Evolutionary conservation across 306 rosid genomes (phyloP).

Genomic region (Corylus americana): DNA sequence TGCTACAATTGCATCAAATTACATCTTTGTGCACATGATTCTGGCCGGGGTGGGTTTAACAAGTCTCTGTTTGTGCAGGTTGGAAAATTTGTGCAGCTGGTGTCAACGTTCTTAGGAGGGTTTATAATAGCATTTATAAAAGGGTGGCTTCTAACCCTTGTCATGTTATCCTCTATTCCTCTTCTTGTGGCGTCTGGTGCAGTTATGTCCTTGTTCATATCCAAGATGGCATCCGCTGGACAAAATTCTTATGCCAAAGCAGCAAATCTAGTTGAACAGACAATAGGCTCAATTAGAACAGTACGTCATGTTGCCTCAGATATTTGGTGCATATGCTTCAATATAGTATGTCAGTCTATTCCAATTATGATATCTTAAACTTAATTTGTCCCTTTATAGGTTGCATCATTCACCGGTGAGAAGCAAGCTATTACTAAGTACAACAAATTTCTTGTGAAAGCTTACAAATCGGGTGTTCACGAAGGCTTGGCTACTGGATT

Average conservation of each 20-base stretch:
- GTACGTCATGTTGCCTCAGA: constrained; percentile 35
- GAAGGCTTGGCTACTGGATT: constrained; percentile 70
- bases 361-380: not conserved
- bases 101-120: constrained; percentile 56
- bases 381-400: constrained; percentile 37
- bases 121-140: constrained; percentile 61
- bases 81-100: constrained; percentile 58
- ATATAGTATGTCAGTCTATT: not conserved
- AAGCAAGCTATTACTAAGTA: constrained; percentile 58
- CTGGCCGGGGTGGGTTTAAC: not conserved
- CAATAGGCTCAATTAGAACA: constrained; percentile 73
- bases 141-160: constrained; percentile 82
- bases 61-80: constrained; percentile 45
- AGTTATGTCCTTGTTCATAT: constrained; percentile 38
- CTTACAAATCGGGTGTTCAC: constrained; percentile 64
- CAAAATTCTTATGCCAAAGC: constrained; percentile 73
- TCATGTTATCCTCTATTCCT: constrained; percentile 67
- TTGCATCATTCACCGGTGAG: constrained; percentile 79
- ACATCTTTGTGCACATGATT: not conserved
- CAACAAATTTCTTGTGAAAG: constrained; percentile 49
- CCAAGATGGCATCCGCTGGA: constrained; percentile 65
- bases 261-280: constrained; percentile 64
- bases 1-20: not conserved
- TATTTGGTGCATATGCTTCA: not conserved
- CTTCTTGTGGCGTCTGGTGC: constrained; percentile 67